These are phyloP conservation scores for Aspergillus saccharolyticus DNA, from an alignment of 495 filamentous ascomycete species.

Conservation along the genomic window DNA sequence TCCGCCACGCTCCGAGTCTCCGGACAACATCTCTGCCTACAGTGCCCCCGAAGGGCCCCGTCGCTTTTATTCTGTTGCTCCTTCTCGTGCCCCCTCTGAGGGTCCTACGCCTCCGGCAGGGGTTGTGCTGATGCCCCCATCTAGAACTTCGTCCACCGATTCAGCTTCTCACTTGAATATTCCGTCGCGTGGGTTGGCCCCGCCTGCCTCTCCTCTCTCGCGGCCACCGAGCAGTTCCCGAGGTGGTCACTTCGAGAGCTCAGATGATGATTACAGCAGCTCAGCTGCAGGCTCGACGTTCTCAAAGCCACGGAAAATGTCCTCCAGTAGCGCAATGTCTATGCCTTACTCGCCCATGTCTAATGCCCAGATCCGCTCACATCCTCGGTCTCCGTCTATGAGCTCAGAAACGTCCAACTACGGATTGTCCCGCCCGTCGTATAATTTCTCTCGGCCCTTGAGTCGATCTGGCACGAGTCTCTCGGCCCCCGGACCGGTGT, in stretches of 20 bases:
- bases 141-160: constrained; percentile 39
- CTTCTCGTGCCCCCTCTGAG: constrained; percentile 3
- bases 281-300: constrained; percentile 49
- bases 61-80: constrained; percentile 21
- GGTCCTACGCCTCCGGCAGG: constrained; percentile 7
- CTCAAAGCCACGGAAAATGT: constrained; percentile 55
- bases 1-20: constrained; percentile 44
- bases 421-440: constrained; percentile 64
- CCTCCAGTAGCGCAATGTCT: constrained; percentile 59
- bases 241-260: constrained; percentile 54
- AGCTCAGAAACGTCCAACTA: constrained; percentile 67
- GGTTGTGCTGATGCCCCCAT: constrained; percentile 21
- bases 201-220: constrained; percentile 53
- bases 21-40: constrained; percentile 26
- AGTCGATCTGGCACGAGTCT: constrained; percentile 69
- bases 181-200: constrained; percentile 42
- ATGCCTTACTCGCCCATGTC: constrained; percentile 60
- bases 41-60: constrained; percentile 17
- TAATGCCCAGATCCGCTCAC: constrained; percentile 43
- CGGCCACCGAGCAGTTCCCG: constrained; percentile 53
- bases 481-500: constrained; percentile 34
- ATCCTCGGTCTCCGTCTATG: constrained; percentile 71
- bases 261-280: constrained; percentile 57
- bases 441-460: constrained; percentile 89
- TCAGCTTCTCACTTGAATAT: constrained; percentile 44